These are phyloP conservation scores for Agrostemma githago DNA, from an alignment of 148 eudicot genomes.

Conservation along the genomic window DNA sequence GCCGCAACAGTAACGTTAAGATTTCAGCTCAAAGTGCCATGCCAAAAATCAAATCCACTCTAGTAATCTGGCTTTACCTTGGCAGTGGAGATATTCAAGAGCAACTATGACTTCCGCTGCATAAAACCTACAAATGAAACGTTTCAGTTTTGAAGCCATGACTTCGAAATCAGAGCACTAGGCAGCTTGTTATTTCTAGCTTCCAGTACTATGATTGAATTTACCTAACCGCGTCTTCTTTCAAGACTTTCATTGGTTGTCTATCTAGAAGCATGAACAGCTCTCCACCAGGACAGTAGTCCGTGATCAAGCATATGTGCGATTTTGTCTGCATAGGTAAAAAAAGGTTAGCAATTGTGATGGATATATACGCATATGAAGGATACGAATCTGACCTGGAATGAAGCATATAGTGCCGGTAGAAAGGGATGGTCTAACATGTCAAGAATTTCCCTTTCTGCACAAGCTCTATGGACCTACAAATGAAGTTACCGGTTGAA, in stretches of 20 bases:
- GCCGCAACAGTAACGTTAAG: slow-evolving; percentile 4
- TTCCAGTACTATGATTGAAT: background rate
- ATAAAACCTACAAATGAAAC: slow-evolving; percentile 58
- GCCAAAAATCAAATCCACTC: background rate
- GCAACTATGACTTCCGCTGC: slow-evolving; percentile 92
- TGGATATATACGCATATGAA: background rate
- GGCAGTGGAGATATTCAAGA: slow-evolving; percentile 97
- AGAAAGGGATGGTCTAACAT: slow-evolving; percentile 96
- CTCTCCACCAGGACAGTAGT: slow-evolving; percentile 95
- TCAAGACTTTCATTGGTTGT: slow-evolving; percentile 82
- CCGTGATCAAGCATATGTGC: slow-evolving; percentile 90
- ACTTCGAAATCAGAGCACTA: background rate
- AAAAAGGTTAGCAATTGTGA: background rate
- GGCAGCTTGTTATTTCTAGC: background rate
- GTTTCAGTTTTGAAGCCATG: slow-evolving; percentile 18
- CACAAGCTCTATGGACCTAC: slow-evolving; percentile 98
- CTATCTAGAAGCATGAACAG: slow-evolving; percentile 79
- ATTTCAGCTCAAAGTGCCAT: background rate
- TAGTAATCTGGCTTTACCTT: slow-evolving; percentile 48
- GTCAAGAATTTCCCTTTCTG: slow-evolving; percentile 93
- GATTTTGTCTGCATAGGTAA: slow-evolving; percentile 68
- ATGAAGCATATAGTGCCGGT: slow-evolving; percentile 96
- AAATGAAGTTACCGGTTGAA: slow-evolving; percentile 12
- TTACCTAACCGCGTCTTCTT: slow-evolving; percentile 92
- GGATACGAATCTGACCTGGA: slow-evolving; percentile 67